Evolutionary conservation across 2,329 filamentous ascomycete genomes (phyloP).

Genomic region (Talaromyces amestolkiae): DNA sequence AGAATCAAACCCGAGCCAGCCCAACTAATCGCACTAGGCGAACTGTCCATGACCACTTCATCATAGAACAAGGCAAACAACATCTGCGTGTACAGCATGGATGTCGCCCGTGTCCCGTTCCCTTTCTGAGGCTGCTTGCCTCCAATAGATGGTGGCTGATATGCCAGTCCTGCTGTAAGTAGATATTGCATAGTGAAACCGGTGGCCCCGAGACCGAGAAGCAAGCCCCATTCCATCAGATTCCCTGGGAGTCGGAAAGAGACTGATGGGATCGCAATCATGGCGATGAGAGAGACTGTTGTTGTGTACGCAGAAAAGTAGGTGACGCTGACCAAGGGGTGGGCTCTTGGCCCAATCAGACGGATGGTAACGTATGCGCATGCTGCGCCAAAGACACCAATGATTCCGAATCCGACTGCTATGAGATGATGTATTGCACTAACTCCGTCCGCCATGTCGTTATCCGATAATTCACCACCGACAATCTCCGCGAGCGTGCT

Average conservation of each 20-base stretch:
- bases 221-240: slow-evolving; percentile 61
- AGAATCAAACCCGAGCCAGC: slow-evolving; percentile 63
- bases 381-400: slow-evolving; percentile 75
- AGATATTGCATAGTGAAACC: slow-evolving; percentile 86
- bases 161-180: slow-evolving; percentile 72
- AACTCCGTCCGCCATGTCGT: slow-evolving; percentile 14
- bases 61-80: slow-evolving; percentile 66
- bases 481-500: slow-evolving; percentile 1
- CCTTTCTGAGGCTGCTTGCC: slow-evolving; percentile 10
- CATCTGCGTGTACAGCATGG: slow-evolving; percentile 70
- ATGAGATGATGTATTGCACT: slow-evolving; percentile 60
- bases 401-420: slow-evolving; percentile 68
- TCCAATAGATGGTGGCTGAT: slow-evolving; percentile 56
- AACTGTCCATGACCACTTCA: slow-evolving; percentile 61
- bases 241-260: slow-evolving; percentile 57
- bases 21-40: slow-evolving; percentile 57
- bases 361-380: slow-evolving; percentile 74
- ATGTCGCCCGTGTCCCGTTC: slow-evolving; percentile 54
- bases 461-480: neutral
- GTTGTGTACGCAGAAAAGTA: slow-evolving; percentile 74
- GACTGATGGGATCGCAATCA: slow-evolving; percentile 56
- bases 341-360: slow-evolving; percentile 74
- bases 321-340: slow-evolving; percentile 80
- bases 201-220: slow-evolving; percentile 66
- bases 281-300: slow-evolving; percentile 61